A percentile compares a stretch with the other conserved stretches of the same genome.
Conservation (phyloP, 1,284 basidiomycete genomes). For the Naganishia sp. region DNA sequence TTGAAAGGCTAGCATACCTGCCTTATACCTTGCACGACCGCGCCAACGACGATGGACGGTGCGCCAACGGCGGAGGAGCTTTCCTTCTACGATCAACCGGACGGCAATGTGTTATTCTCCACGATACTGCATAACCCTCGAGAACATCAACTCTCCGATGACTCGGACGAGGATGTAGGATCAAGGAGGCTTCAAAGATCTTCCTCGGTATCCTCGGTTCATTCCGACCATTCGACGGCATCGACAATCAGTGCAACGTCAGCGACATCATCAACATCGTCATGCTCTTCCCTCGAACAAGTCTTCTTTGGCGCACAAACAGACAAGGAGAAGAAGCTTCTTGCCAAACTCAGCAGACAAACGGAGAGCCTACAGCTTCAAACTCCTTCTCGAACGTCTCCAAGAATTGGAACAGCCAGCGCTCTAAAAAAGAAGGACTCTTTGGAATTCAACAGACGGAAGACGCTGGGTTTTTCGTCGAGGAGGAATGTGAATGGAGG, state of each 20-base stretch:
- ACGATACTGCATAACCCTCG: neutral
- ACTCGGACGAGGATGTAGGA: neutral
- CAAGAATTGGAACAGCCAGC: neutral
- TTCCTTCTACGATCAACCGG: slow-evolving; percentile 33
- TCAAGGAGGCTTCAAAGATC: slow-evolving; percentile 1
- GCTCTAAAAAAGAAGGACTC: slow-evolving; percentile 28
- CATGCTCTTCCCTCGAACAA: slow-evolving; percentile 27
- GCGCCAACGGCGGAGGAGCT: slow-evolving; percentile 17
- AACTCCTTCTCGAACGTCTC: neutral
- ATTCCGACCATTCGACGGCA: slow-evolving; percentile 17
- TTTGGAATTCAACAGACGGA: slow-evolving; percentile 28
- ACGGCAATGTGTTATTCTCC: slow-evolving; percentile 14
- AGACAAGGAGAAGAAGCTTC: slow-evolving; percentile 29
- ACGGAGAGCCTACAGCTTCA: neutral
- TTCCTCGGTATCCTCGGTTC: slow-evolving; percentile 7
- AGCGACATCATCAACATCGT: slow-evolving; percentile 16
- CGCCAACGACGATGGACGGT: neutral
- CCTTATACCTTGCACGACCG: slow-evolving; percentile 12
- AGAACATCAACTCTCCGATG: neutral
- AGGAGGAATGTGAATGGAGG: slow-evolving; percentile 15
- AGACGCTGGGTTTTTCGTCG: slow-evolving; percentile 26
- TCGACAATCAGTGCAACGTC: slow-evolving; percentile 11
- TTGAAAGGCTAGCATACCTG: slow-evolving; percentile 23
- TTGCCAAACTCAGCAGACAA: slow-evolving; percentile 23
- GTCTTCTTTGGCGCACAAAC: slow-evolving; percentile 28